phyloP scores from a whole-genome alignment of 257 asterid species.

The Ophiorrhiza pumila region DNA sequence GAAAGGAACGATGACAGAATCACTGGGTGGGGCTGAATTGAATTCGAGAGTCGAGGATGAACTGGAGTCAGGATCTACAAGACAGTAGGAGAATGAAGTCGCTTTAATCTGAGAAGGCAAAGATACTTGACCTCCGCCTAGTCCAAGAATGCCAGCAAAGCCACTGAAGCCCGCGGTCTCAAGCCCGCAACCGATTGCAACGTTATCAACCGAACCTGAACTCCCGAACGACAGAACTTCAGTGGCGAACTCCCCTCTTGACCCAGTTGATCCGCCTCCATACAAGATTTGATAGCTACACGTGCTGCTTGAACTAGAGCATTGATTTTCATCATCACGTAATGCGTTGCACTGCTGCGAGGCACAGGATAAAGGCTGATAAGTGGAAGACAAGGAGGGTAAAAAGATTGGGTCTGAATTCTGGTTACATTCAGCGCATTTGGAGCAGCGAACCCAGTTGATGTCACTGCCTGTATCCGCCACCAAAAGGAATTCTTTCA shows the following conservation, averaged over 20 bases:
- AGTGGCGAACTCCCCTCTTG: not conserved
- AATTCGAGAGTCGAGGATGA: conserved; percentile 21
- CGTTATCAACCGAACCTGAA: conserved; percentile 1
- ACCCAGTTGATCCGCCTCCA: not conserved
- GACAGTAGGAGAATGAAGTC: conserved; percentile 23
- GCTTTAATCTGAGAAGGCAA: conserved; percentile 20
- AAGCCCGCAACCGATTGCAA: conserved; percentile 24
- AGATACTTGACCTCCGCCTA: not conserved
- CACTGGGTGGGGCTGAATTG: conserved; percentile 14
- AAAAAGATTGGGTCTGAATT: not conserved
- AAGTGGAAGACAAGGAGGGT: conserved; percentile 6
- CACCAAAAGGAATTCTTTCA: not conserved
- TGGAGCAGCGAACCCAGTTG: not conserved
- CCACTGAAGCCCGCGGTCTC: not conserved
- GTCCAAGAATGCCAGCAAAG: conserved; percentile 12
- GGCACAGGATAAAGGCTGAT: not conserved
- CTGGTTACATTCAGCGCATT: not conserved
- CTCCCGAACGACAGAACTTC: conserved; percentile 5
- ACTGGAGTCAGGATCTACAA: conserved; percentile 3
- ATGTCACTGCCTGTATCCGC: conserved; percentile 1
- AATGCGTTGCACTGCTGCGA: not conserved
- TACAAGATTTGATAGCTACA: not conserved
- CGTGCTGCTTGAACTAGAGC: not conserved
- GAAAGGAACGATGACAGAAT: conserved; percentile 5
- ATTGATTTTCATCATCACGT: rapidly evolving